A percentile compares a stretch with the other conserved stretches of the same genome.
Conservation (phyloP, 108 stramenopile genomes). For the Cyclostephanos invisitatus region DNA sequence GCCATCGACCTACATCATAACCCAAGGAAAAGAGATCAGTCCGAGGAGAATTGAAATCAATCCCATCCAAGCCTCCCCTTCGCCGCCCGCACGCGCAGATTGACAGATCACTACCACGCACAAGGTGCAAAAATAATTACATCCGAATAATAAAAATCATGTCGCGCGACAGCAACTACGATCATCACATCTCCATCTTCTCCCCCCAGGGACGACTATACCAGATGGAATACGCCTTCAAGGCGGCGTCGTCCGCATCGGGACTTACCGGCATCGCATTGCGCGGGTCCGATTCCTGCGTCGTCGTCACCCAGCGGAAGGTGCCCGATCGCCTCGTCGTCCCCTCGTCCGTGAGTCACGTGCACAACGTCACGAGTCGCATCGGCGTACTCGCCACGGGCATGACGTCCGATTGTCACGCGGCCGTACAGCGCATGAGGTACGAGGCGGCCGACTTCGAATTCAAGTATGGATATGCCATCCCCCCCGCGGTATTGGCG, state of each 20-base stretch:
- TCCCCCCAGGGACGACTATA: constrained; percentile 98
- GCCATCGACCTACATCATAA: too few relatives aligned
- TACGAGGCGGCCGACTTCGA: constrained; percentile 95
- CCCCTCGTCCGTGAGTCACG: constrained; percentile 84
- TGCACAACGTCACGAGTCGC: constrained; percentile 87
- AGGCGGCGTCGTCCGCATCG: constrained; percentile 86
- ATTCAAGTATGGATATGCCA: constrained; percentile 94
- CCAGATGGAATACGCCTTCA: constrained; percentile 99
- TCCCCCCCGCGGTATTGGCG: constrained; percentile 90
- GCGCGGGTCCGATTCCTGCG: constrained; percentile 85
- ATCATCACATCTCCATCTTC: constrained; percentile 98
- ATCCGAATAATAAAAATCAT: constrained; percentile 9
- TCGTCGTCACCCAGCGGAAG: constrained; percentile 98
- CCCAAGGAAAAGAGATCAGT: too few relatives aligned
- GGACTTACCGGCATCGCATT: constrained; percentile 96
- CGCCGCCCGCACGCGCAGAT: neutral
- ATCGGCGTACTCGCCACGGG: constrained; percentile 95
- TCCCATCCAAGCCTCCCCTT: too few relatives aligned
- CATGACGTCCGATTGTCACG: constrained; percentile 83
- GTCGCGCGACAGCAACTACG: constrained; percentile 80
- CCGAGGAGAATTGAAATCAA: too few relatives aligned
- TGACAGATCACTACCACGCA: neutral
- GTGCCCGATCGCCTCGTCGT: constrained; percentile 96
- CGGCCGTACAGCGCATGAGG: constrained; percentile 88
- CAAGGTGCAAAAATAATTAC: neutral